These are phyloP conservation scores for Nemania diffusa DNA, from an alignment of 2,329 filamentous ascomycete species.

Conservation along the genomic window DNA sequence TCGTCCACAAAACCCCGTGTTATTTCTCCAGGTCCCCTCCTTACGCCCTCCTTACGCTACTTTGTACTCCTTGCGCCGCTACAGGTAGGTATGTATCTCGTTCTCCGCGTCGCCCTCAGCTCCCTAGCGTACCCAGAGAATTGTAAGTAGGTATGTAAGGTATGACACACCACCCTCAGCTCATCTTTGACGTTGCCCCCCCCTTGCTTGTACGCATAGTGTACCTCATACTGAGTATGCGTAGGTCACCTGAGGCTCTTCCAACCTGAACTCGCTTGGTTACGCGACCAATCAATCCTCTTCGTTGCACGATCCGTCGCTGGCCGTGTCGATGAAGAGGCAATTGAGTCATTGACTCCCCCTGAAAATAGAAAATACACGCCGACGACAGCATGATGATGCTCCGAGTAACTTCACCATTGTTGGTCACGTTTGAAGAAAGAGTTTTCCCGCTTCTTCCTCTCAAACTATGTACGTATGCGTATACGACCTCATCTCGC, in stretches of 20 bases:
- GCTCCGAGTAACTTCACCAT: neutral
- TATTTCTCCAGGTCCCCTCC: constrained; percentile 8
- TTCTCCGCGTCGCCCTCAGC: constrained; percentile 13
- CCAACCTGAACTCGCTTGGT: constrained; percentile 13
- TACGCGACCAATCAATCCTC: constrained; percentile 27
- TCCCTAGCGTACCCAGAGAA: neutral
- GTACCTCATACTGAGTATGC: too few species aligned
- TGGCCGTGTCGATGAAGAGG: neutral
- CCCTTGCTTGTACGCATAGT: neutral
- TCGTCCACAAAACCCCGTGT: constrained; percentile 4
- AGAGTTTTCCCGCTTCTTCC: neutral
- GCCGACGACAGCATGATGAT: neutral
- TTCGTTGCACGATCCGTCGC: neutral
- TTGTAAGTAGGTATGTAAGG: neutral
- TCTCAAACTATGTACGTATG: neutral
- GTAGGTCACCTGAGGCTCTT: constrained; percentile 30
- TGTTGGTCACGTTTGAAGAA: constrained; percentile 19
- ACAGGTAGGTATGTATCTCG: neutral
- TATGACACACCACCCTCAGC: constrained; percentile 28
- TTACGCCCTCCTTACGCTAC: neutral
- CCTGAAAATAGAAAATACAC: neutral
- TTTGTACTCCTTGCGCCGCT: constrained; percentile 7
- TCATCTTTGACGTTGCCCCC: constrained; percentile 1
- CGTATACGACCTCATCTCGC: neutral
- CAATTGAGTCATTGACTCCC: neutral